These are phyloP conservation scores for Hura crepitans DNA, from an alignment of 441 rosid species.

Conservation along the genomic window DNA sequence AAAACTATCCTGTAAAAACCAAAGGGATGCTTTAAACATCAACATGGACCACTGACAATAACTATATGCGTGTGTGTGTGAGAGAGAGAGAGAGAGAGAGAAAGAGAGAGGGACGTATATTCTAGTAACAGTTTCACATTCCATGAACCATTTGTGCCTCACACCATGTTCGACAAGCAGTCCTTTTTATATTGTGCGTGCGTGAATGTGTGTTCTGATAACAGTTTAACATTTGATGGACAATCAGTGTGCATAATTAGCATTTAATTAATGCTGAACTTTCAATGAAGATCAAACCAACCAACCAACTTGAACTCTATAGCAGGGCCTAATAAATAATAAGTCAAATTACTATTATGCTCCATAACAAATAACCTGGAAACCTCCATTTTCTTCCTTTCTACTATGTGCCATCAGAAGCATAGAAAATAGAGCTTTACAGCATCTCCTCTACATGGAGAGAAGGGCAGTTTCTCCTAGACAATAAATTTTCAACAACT, in stretches of 20 bases:
- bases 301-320: background rate
- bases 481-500: background rate
- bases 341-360: background rate
- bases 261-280: background rate
- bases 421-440: constrained; percentile 1
- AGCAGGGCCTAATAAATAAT: background rate
- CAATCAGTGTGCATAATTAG: no score
- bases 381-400: constrained; percentile 1
- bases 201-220: no score
- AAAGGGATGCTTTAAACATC: constrained; percentile 21
- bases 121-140: no score
- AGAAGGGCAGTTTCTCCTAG: background rate
- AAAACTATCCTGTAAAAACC: constrained; percentile 62
- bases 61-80: no score
- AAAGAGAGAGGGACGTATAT: no score
- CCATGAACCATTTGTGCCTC: no score
- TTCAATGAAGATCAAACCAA: background rate
- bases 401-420: background rate
- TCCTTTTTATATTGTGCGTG: no score
- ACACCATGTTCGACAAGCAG: no score
- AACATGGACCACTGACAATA: background rate
- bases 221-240: no score
- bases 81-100: background rate
- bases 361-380: background rate
- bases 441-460: background rate